These are phyloP conservation scores for Exophiala mesophila DNA, from an alignment of 2,329 filamentous ascomycete species.

Conservation along the genomic window DNA sequence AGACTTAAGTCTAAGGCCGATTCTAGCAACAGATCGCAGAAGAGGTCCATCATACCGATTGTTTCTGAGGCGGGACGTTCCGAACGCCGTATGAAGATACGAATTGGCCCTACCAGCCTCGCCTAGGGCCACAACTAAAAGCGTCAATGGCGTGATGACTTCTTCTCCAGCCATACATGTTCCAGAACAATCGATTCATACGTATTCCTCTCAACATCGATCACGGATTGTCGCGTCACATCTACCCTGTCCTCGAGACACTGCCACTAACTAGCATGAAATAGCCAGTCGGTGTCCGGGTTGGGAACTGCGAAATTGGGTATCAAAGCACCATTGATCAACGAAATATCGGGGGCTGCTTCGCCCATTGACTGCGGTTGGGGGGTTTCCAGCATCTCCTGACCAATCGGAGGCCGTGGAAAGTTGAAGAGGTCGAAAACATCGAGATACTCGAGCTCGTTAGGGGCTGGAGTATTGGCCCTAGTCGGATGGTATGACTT, in stretches of 20 bases:
- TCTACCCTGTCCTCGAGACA: too few relatives aligned
- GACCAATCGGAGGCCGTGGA: conserved; percentile 58
- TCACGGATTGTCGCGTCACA: too few relatives aligned
- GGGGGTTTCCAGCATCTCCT: conserved; percentile 21
- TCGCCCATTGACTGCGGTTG: conserved; percentile 9
- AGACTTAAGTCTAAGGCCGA: too few relatives aligned
- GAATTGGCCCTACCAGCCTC: too few relatives aligned
- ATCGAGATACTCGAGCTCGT: conserved; percentile 85
- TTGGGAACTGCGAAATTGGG: conserved; percentile 44
- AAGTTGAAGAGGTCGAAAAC: conserved; percentile 96
- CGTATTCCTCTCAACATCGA: conserved; percentile 2
- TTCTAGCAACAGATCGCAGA: too few relatives aligned
- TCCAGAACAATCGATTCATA: too few relatives aligned
- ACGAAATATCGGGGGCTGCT: conserved; percentile 15
- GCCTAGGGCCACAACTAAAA: too few relatives aligned
- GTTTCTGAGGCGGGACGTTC: too few relatives aligned
- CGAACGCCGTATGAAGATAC: too few relatives aligned
- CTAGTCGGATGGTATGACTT: conserved; percentile 44
- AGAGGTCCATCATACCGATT: too few relatives aligned
- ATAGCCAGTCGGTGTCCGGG: conserved; percentile 43
- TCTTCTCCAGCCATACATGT: too few relatives aligned
- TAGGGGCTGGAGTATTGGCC: conserved; percentile 65
- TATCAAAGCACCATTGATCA: conserved; percentile 40
- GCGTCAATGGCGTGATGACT: too few relatives aligned
- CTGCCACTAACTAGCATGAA: conserved; percentile 18